These are phyloP conservation scores for Xenosphaeropsis pyriputrescens DNA, from an alignment of 2,329 filamentous ascomycete species.

Conservation along the genomic window DNA sequence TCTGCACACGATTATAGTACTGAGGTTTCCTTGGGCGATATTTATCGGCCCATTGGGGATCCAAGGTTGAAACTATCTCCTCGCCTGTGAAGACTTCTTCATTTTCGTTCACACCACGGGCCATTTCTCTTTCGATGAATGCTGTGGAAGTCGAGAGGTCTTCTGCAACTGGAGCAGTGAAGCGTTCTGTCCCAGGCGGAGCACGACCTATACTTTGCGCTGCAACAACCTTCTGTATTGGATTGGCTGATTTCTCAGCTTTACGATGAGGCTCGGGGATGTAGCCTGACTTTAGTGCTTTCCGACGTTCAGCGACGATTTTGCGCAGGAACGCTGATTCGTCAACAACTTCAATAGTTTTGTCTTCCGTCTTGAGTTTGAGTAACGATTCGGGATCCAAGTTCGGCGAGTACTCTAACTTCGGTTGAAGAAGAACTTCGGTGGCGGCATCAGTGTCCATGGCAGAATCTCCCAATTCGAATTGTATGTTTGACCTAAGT, in stretches of 20 bases:
- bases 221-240: slow-evolving; percentile 13
- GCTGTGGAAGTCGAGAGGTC: slow-evolving; percentile 80
- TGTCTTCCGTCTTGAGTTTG: slow-evolving; percentile 49
- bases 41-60: slow-evolving; percentile 69
- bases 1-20: slow-evolving; percentile 96
- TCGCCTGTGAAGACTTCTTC: slow-evolving; percentile 93
- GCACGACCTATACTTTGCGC: slow-evolving; percentile 24
- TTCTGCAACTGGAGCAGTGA: slow-evolving; percentile 54
- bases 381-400: slow-evolving; percentile 54
- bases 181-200: slow-evolving; percentile 46
- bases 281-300: slow-evolving; percentile 49
- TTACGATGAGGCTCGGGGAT: slow-evolving; percentile 40
- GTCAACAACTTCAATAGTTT: slow-evolving; percentile 38
- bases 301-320: slow-evolving; percentile 42
- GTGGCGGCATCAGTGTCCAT: slow-evolving; percentile 6
- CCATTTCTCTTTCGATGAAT: slow-evolving; percentile 83
- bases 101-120: slow-evolving; percentile 79
- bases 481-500: slow-evolving; percentile 35
- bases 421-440: slow-evolving; percentile 11
- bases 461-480: slow-evolving; percentile 23
- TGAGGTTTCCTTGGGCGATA: slow-evolving; percentile 82
- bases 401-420: slow-evolving; percentile 22
- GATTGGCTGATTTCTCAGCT: slow-evolving; percentile 14
- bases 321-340: slow-evolving; percentile 42
- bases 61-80: slow-evolving; percentile 56